phyloP scores from a whole-genome alignment of 2,329 filamentous ascomycete genomes.

The Emmonsiellopsis sp. region DNA sequence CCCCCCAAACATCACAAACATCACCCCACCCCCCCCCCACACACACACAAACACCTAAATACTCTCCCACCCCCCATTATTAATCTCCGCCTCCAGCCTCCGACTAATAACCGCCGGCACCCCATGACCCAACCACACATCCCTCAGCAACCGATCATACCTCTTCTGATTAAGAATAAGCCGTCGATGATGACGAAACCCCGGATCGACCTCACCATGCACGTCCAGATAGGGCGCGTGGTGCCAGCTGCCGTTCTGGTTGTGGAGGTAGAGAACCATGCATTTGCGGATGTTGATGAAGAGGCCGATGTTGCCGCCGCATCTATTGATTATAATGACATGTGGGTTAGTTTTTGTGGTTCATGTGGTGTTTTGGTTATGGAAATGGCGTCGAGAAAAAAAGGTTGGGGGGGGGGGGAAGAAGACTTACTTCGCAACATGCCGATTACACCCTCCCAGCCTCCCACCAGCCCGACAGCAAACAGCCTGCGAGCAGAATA shows the following conservation, averaged over 20 bases:
- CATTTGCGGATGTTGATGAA: conserved; percentile 98
- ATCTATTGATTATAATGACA: conserved; percentile 44
- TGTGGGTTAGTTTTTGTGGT: not conserved
- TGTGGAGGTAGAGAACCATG: conserved; percentile 78
- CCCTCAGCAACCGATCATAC: conserved; percentile 80
- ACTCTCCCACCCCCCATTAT: conserved; percentile 94
- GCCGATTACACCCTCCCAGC: conserved; percentile 81
- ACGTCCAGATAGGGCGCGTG: conserved; percentile 89
- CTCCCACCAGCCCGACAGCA: conserved; percentile 65
- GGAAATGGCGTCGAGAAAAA: not conserved
- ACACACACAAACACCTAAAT: conserved; percentile 19
- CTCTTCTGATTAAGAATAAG: conserved; percentile 87
- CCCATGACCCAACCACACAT: conserved; percentile 76
- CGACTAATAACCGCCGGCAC: conserved; percentile 83
- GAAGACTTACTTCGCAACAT: conserved; percentile 64
- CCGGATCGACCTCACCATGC: conserved; percentile 92
- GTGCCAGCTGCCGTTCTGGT: conserved; percentile 71
- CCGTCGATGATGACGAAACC: conserved; percentile 76
- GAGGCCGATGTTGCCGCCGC: conserved; percentile 80
- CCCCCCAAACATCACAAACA: not conserved
- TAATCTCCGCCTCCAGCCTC: conserved; percentile 88
- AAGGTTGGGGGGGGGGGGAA: not conserved
- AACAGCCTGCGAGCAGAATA: conserved; percentile 88
- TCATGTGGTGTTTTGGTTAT: not conserved
- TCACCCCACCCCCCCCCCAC: not conserved